Evolutionary conservation across 495 filamentous ascomycete genomes (phyloP).

Genomic region (Neurospora sp.): DNA sequence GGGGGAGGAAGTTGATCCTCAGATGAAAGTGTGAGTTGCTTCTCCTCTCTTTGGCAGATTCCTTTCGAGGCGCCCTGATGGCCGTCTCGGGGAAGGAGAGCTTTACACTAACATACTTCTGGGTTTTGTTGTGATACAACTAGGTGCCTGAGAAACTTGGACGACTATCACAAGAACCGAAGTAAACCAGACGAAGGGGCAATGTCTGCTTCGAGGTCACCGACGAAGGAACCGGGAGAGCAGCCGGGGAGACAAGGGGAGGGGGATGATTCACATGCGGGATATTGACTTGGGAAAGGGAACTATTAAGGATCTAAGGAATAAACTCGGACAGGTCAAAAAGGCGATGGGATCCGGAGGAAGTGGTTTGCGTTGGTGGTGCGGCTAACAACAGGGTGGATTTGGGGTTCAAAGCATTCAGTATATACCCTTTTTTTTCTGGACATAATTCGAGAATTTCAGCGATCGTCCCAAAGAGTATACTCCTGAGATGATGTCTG

Average conservation of each 20-base stretch:
- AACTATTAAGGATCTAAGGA: neutral
- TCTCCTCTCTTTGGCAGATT: neutral
- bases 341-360: neutral
- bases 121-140: neutral
- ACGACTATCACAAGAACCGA: neutral
- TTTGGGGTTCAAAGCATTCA: neutral
- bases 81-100: neutral
- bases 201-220: neutral
- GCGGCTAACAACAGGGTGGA: neutral
- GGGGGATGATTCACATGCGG: neutral
- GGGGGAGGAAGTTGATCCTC: constrained; percentile 11
- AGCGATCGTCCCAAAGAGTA: neutral
- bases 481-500: neutral
- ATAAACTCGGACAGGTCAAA: neutral
- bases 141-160: neutral
- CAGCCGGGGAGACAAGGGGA: neutral
- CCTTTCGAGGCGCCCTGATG: neutral
- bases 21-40: constrained; percentile 12
- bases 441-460: neutral
- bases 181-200: neutral
- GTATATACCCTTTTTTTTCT: neutral
- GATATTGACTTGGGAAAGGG: neutral
- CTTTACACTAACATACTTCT: too few relatives aligned
- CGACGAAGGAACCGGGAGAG: neutral
- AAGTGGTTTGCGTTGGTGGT: neutral